Conservation (phyloP, 23 red algal genomes). For the Gracilaria vermiculophylla region DNA sequence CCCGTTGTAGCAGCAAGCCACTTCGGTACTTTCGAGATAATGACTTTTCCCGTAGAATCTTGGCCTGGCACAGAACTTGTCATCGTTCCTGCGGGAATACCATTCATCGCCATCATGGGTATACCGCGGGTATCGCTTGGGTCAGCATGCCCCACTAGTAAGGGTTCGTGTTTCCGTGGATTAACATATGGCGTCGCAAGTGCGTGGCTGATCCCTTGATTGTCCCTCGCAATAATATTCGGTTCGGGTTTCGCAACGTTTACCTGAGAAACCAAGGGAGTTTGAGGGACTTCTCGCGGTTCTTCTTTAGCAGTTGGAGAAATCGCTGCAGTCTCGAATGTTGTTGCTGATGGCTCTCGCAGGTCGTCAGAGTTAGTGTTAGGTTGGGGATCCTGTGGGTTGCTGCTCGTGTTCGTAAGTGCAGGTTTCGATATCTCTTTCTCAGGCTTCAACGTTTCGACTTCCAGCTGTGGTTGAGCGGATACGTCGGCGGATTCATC, state of each 20-base stretch:
- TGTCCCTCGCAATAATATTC: not conserved
- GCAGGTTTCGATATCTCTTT: not conserved
- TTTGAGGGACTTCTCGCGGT: not conserved
- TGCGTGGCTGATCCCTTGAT: not conserved
- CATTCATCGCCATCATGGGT: not conserved
- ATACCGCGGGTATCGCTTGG: not conserved
- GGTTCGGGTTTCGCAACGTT: not conserved
- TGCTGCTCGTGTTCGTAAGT: not conserved
- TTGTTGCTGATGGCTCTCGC: not conserved
- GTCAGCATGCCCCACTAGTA: not conserved
- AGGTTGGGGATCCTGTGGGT: not conserved
- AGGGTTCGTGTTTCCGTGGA: not conserved
- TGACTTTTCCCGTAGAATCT: not conserved
- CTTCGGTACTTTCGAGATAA: not conserved
- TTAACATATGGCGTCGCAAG: not conserved
- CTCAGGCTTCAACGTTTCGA: not conserved
- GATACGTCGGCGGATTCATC: constrained; percentile 1
- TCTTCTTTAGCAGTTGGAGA: not conserved
- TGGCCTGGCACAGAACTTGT: not conserved
- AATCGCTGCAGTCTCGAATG: not conserved
- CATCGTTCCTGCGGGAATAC: not conserved
- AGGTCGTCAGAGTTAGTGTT: not conserved
- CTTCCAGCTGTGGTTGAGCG: not conserved
- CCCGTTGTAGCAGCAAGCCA: not conserved
- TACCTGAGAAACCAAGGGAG: not conserved